phyloP scores from a whole-genome alignment of 75 land plant genomes.

The Sequoiadendron giganteum region DNA sequence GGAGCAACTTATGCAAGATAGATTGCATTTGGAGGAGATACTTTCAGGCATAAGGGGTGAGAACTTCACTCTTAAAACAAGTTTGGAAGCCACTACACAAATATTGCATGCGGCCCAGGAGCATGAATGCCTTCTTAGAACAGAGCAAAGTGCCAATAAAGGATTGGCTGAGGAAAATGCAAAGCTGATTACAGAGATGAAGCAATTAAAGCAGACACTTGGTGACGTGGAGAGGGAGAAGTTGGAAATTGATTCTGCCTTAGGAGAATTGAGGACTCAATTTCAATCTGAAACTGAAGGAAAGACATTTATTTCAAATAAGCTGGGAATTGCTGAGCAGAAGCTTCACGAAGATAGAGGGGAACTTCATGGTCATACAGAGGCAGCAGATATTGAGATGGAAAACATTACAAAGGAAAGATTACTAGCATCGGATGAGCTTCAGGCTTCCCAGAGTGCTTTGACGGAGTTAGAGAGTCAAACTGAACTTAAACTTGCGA shows the following conservation, averaged over 20 bases:
- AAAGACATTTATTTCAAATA: not conserved
- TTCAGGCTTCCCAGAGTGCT: not conserved
- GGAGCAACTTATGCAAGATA: not conserved
- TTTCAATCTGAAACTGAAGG: not conserved
- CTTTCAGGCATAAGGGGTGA: not conserved
- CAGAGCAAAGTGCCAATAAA: slow-evolving; percentile 9
- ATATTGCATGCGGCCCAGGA: not conserved
- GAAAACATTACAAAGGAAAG: not conserved
- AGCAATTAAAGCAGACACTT: not conserved
- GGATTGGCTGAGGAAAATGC: slow-evolving; percentile 6
- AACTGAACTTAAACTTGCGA: not conserved
- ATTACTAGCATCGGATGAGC: not conserved
- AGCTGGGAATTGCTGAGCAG: not conserved
- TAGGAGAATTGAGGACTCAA: not conserved
- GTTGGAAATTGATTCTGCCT: not conserved
- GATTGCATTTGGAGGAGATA: slow-evolving; percentile 2
- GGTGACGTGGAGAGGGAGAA: slow-evolving; percentile 3
- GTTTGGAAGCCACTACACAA: not conserved
- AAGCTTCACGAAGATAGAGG: not conserved
- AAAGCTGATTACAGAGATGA: slow-evolving; percentile 7
- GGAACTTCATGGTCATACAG: not conserved
- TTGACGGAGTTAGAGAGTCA: slow-evolving; percentile 13
- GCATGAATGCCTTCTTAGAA: not conserved
- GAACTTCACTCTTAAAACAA: slow-evolving; percentile 1
- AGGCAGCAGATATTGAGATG: not conserved